phyloP scores from a whole-genome alignment of 352 stramenopile species.

The Phytophthora sansomeana region DNA sequence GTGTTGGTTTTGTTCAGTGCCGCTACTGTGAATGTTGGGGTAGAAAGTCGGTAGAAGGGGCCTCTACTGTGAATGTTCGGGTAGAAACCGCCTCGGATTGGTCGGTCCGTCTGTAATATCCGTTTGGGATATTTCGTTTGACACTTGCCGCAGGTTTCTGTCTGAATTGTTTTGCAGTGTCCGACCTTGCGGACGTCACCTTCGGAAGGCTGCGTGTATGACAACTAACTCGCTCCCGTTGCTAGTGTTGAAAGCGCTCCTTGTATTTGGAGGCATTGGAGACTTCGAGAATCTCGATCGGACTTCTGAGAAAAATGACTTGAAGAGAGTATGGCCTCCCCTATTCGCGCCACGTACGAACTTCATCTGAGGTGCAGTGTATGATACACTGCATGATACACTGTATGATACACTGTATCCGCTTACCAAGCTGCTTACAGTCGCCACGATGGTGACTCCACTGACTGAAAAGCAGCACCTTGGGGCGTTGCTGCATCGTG shows the following conservation, averaged over 20 bases:
- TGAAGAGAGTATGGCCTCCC: conserved; percentile 43
- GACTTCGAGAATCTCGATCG: conserved; percentile 24
- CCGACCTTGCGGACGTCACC: neutral
- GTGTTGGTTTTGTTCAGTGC: conserved; percentile 43
- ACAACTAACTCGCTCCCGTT: too few relatives aligned
- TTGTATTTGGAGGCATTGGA: neutral
- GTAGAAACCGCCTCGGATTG: conserved; percentile 15
- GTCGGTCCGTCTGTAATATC: neutral
- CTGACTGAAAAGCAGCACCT: too few relatives aligned
- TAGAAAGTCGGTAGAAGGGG: neutral
- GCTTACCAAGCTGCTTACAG: conserved; percentile 4
- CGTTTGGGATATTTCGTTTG: conserved; percentile 16
- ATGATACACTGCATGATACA: too few relatives aligned
- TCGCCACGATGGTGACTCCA: conserved; percentile 7
- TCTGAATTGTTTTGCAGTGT: neutral
- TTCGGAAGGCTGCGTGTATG: too few relatives aligned
- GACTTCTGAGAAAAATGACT: conserved; percentile 40
- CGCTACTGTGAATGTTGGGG: conserved; percentile 15
- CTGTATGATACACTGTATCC: too few relatives aligned
- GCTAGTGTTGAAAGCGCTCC: too few relatives aligned
- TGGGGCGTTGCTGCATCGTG: neutral
- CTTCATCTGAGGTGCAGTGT: conserved; percentile 29
- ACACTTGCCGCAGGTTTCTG: neutral
- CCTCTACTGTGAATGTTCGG: conserved; percentile 16
- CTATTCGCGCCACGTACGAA: conserved; percentile 36